phyloP scores from a whole-genome alignment of 768 basidiomycete species.

The Lentinula sp. region DNA sequence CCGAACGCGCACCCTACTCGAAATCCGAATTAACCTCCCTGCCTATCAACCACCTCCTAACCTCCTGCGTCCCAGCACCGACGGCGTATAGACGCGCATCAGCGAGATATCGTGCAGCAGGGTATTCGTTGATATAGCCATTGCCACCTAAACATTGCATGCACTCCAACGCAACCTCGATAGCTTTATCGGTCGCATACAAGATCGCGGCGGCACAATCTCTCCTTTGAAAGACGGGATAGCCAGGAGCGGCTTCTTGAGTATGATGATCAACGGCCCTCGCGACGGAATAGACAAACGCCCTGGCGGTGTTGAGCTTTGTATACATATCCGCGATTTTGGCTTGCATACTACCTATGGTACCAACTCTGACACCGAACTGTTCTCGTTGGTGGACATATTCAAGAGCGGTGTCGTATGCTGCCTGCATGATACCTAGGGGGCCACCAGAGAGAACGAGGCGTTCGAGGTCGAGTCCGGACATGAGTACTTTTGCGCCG shows the following conservation, averaged over 20 bases:
- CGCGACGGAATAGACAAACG: conserved; percentile 92
- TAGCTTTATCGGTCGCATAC: conserved; percentile 87
- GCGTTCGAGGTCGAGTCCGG: conserved; percentile 87
- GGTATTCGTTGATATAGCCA: conserved; percentile 71
- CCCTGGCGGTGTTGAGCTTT: conserved; percentile 78
- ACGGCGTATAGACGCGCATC: conserved; percentile 89
- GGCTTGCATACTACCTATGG: conserved; percentile 94
- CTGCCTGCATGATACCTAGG: conserved; percentile 89
- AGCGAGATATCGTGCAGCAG: conserved; percentile 79
- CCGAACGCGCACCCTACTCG: not conserved
- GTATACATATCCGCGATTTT: conserved; percentile 95
- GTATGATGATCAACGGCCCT: conserved; percentile 64
- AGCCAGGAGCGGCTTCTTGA: not conserved
- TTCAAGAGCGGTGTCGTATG: conserved; percentile 81
- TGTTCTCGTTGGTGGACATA: conserved; percentile 94
- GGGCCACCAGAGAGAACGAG: conserved; percentile 91
- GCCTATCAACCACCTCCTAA: conserved; percentile 90
- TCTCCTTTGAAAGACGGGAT: conserved; percentile 28
- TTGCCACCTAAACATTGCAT: conserved; percentile 96
- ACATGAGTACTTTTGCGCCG: conserved; percentile 89
- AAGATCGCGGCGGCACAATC: conserved; percentile 95
- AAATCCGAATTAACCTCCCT: conserved; percentile 80
- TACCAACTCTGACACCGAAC: conserved; percentile 81
- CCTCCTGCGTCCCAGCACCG: conserved; percentile 96
- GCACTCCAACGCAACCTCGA: conserved; percentile 85